Conservation (phyloP, 768 basidiomycete genomes). For the Ramaria sp. region DNA sequence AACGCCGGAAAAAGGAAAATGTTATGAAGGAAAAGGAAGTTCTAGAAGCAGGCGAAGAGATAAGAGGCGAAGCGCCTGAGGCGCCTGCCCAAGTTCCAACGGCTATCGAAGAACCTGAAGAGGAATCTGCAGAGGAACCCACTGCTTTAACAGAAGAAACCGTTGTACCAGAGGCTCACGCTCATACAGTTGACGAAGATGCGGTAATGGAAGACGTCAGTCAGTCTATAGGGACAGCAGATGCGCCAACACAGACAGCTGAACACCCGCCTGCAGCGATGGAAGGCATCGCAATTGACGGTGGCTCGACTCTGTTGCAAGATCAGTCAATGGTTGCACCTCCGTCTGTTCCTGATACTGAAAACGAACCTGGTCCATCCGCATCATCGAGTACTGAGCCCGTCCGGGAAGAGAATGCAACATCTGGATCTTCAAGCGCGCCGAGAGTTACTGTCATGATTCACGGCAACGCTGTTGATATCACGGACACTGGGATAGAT, state of each 20-base stretch:
- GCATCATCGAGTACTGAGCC: slow-evolving; percentile 15
- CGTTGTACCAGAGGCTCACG: not conserved
- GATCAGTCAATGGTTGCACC: not conserved
- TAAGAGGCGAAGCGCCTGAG: slow-evolving; percentile 11
- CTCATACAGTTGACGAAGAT: not conserved
- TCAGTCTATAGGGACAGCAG: not conserved
- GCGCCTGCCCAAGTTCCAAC: not conserved
- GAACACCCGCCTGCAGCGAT: not conserved
- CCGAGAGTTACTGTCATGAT: slow-evolving; percentile 77
- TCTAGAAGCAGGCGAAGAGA: slow-evolving; percentile 33
- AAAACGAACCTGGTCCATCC: slow-evolving; percentile 21
- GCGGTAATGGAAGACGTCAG: slow-evolving; percentile 5
- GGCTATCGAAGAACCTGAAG: not conserved
- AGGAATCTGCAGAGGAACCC: not conserved
- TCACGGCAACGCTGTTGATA: slow-evolving; percentile 88
- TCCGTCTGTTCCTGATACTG: slow-evolving; percentile 2
- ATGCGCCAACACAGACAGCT: not conserved
- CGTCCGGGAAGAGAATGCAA: slow-evolving; percentile 18
- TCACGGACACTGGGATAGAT: slow-evolving; percentile 97
- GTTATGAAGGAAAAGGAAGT: slow-evolving; percentile 39
- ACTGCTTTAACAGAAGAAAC: not conserved
- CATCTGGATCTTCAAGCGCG: slow-evolving; percentile 6
- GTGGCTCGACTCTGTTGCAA: slow-evolving; percentile 3
- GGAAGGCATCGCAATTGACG: slow-evolving; percentile 5
- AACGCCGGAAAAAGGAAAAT: slow-evolving; percentile 28